A percentile compares a stretch with the other conserved stretches of the same genome.
These are phyloP conservation scores for Flaveria linearis DNA, from an alignment of 129 eudicot genomes.

Conservation along the genomic window DNA sequence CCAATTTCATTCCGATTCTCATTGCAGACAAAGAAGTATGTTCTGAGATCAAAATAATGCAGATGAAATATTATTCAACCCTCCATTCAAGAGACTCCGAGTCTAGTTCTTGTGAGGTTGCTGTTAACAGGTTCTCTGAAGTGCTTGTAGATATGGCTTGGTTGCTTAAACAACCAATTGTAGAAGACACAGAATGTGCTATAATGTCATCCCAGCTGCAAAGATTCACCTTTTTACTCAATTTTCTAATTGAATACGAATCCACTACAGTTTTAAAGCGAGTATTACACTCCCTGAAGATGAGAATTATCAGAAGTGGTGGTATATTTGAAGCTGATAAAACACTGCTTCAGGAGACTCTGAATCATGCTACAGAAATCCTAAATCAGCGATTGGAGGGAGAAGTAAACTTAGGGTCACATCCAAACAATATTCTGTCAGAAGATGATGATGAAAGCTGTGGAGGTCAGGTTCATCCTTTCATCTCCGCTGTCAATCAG, in stretches of 20 bases:
- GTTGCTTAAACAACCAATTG: constrained; percentile 63
- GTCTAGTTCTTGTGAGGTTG: constrained; percentile 43
- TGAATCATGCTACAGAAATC: constrained; percentile 42
- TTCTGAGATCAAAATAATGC: constrained; percentile 67
- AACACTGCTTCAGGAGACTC: constrained; percentile 38
- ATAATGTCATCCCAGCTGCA: constrained; percentile 52
- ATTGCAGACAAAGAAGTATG: constrained; percentile 68
- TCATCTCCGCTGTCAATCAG: constrained; percentile 33
- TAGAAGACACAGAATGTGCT: constrained; percentile 36
- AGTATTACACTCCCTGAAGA: constrained; percentile 38
- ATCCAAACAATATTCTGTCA: not conserved
- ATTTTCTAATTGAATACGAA: constrained; percentile 56
- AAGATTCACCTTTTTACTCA: constrained; percentile 53
- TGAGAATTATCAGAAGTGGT: constrained; percentile 34
- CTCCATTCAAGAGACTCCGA: constrained; percentile 33
- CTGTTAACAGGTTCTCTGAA: constrained; percentile 44
- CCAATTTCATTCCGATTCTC: constrained; percentile 88
- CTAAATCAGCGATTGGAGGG: constrained; percentile 39
- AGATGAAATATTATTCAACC: constrained; percentile 48
- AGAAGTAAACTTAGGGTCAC: constrained; percentile 28
- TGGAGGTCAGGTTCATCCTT: constrained; percentile 44
- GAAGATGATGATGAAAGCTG: constrained; percentile 38
- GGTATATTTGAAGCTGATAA: constrained; percentile 43
- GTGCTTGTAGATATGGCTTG: constrained; percentile 73
- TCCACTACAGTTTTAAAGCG: constrained; percentile 61